Percentiles rank a stretch among this genome's conserved stretches.
These are phyloP conservation scores for Yamadazyma scolyti DNA, from an alignment of 805 yeast genomes.

Conservation along the genomic window DNA sequence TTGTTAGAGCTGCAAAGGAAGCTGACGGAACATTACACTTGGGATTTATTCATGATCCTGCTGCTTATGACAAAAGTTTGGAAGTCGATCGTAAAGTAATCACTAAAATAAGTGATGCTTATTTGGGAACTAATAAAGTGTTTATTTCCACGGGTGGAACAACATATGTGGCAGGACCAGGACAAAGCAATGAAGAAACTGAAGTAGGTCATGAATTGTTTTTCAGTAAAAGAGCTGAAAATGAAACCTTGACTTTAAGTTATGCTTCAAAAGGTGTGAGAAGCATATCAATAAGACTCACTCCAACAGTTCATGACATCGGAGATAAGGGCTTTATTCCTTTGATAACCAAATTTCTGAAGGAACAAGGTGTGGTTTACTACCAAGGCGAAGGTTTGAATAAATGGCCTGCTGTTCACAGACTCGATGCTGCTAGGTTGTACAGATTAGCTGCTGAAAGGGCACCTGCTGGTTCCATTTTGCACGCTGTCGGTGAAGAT, in stretches of 20 bases:
- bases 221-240: neutral
- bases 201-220: neutral
- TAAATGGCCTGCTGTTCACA: conserved; percentile 27
- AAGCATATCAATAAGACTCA: conserved; percentile 20
- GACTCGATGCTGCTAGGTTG: conserved; percentile 27
- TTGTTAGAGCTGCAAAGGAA: conserved; percentile 20
- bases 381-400: conserved; percentile 32
- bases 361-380: conserved; percentile 23
- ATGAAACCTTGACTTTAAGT: neutral
- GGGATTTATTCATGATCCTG: conserved; percentile 29
- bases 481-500: conserved; percentile 14
- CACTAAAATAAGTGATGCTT: conserved; percentile 19
- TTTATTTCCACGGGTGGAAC: conserved; percentile 12
- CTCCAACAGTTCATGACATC: conserved; percentile 32
- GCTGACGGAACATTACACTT: conserved; percentile 35
- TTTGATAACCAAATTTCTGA: conserved; percentile 19
- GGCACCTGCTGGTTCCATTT: conserved; percentile 6
- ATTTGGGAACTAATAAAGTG: conserved; percentile 24
- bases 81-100: conserved; percentile 22
- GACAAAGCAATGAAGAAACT: neutral
- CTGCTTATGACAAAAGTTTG: conserved; percentile 11
- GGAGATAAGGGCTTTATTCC: conserved; percentile 23
- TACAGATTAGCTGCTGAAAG: conserved; percentile 12
- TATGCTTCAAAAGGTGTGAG: conserved; percentile 21
- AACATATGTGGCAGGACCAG: neutral